Conservation (phyloP, 202 grass and related monocot genomes). For the Digitaria exilis region DNA sequence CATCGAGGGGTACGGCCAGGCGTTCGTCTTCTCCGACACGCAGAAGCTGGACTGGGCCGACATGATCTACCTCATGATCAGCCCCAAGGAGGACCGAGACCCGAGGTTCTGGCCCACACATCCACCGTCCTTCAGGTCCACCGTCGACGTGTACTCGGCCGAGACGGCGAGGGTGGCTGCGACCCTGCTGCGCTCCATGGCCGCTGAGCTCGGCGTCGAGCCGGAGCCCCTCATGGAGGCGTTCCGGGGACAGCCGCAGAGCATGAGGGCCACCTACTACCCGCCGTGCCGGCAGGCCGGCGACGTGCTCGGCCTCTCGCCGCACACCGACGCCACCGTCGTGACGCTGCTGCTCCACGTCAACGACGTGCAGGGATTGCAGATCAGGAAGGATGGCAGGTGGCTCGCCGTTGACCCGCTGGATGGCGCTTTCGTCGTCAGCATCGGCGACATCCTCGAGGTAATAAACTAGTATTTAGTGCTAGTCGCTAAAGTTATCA, state of each 20-base stretch:
- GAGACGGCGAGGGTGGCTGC: constrained; percentile 38
- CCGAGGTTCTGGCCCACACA: constrained; percentile 29
- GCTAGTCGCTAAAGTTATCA: too few relatives aligned
- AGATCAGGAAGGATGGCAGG: constrained; percentile 42
- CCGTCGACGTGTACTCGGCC: constrained; percentile 45
- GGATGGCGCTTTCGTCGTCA: constrained; percentile 46
- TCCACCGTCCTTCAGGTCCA: constrained; percentile 20
- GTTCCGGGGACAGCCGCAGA: constrained; percentile 40
- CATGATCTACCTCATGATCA: constrained; percentile 30
- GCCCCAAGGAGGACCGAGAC: constrained; percentile 34
- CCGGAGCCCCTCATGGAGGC: constrained; percentile 34
- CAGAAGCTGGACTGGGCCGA: constrained; percentile 23
- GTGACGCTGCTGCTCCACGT: constrained; percentile 53
- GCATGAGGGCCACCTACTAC: constrained; percentile 54
- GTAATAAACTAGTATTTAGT: constrained; percentile 1
- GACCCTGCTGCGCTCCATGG: constrained; percentile 44
- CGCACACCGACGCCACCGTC: constrained; percentile 45
- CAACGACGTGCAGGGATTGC: constrained; percentile 60
- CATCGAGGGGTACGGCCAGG: constrained; percentile 11
- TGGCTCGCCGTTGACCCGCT: constrained; percentile 47
- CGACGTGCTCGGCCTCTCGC: constrained; percentile 53
- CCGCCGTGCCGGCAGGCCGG: constrained; percentile 42
- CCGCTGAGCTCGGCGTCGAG: constrained; percentile 42
- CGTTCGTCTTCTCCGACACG: constrained; percentile 9
- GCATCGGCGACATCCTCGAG: constrained; percentile 55